phyloP scores from a whole-genome alignment of 2,329 filamentous ascomycete genomes.

The Alternaria incomplexa region DNA sequence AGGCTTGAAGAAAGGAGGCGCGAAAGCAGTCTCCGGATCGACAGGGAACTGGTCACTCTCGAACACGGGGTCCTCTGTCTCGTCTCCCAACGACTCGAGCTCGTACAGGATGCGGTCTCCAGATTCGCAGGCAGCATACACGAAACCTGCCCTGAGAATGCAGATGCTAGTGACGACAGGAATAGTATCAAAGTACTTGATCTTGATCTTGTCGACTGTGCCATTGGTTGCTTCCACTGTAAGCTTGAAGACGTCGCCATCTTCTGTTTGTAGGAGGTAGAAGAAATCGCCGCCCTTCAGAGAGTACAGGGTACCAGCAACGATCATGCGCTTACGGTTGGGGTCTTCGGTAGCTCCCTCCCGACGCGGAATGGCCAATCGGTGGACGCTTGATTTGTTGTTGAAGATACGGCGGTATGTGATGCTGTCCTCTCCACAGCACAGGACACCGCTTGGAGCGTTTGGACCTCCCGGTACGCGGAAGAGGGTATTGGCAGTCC shows the following conservation, averaged over 20 bases:
- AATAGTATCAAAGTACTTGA: slow-evolving; percentile 98
- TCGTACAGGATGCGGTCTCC: slow-evolving; percentile 96
- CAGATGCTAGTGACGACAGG: slow-evolving; percentile 86
- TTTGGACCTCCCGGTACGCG: slow-evolving; percentile 94
- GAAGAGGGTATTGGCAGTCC: slow-evolving; percentile 87
- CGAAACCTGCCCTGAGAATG: slow-evolving; percentile 93
- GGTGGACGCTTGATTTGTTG: slow-evolving; percentile 74
- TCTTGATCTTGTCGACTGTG: slow-evolving; percentile 75
- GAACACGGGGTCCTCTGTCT: slow-evolving; percentile 88
- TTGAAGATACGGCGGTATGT: slow-evolving; percentile 94
- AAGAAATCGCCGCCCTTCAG: slow-evolving; percentile 91
- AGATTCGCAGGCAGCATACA: slow-evolving; percentile 90
- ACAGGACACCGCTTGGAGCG: slow-evolving; percentile 91
- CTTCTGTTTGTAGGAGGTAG: slow-evolving; percentile 93
- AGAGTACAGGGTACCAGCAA: slow-evolving; percentile 95
- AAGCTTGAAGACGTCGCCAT: slow-evolving; percentile 97
- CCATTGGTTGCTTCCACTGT: slow-evolving; percentile 81
- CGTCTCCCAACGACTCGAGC: slow-evolving; percentile 95
- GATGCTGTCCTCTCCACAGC: slow-evolving; percentile 92
- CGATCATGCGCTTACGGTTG: slow-evolving; percentile 83
- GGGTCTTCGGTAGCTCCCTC: slow-evolving; percentile 91
- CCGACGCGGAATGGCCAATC: slow-evolving; percentile 86
- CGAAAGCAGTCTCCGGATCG: slow-evolving; percentile 73
- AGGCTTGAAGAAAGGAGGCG: slow-evolving; percentile 84
- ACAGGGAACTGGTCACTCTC: slow-evolving; percentile 81